These are phyloP conservation scores for Calonectria crousiana DNA, from an alignment of 2,329 filamentous ascomycete genomes.

Conservation along the genomic window DNA sequence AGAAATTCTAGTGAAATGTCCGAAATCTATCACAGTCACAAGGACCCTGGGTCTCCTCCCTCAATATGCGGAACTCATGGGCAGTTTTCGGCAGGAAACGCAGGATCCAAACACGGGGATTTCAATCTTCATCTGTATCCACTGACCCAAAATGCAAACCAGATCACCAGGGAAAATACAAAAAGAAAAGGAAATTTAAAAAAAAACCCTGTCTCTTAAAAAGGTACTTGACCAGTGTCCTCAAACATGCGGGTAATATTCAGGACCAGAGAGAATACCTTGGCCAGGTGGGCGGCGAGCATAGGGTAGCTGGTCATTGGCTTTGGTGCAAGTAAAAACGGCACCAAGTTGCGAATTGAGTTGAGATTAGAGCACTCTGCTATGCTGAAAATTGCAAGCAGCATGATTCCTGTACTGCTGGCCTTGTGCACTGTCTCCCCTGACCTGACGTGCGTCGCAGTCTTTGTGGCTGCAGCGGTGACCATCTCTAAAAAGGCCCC, in stretches of 20 bases:
- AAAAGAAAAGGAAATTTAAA: not conserved
- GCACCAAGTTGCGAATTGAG: not conserved
- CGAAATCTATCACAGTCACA: no score
- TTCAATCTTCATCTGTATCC: not conserved
- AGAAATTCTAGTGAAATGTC: no score
- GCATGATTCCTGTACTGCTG: not conserved
- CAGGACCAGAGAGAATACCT: not conserved
- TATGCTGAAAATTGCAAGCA: not conserved
- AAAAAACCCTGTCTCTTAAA: no score
- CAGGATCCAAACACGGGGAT: not conserved
- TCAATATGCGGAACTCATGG: not conserved
- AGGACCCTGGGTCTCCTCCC: not conserved
- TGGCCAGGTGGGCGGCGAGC: not conserved
- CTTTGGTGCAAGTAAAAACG: not conserved
- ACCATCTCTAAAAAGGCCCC: not conserved
- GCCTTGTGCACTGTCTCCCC: not conserved
- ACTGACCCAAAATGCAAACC: not conserved
- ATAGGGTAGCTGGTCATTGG: not conserved
- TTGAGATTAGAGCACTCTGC: not conserved
- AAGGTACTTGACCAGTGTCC: not conserved
- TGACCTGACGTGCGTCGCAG: not conserved
- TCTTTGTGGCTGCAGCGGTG: not conserved
- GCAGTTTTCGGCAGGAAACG: no score
- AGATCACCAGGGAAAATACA: not conserved
- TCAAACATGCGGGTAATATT: not conserved